Evolutionary conservation across 2,329 filamentous ascomycete genomes (phyloP).

Genomic region (Nothophaeocryptopus gaeumannii): DNA sequence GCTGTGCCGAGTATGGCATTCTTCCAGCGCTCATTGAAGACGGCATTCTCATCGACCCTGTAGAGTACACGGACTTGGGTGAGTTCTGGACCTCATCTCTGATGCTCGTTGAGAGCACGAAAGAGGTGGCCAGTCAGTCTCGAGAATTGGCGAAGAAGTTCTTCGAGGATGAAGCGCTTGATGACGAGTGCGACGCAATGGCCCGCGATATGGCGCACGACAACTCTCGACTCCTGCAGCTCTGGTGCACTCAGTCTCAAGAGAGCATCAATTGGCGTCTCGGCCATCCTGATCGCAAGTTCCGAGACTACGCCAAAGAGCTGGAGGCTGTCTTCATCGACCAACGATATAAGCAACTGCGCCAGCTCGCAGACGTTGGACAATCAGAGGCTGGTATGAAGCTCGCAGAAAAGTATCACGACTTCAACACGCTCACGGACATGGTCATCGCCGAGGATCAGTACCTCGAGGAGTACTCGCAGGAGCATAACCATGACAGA

Average conservation of each 20-base stretch:
- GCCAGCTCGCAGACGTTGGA: constrained; percentile 47
- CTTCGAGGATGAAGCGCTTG: constrained; percentile 38
- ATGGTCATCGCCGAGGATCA: constrained; percentile 47
- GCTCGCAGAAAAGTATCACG: constrained; percentile 61
- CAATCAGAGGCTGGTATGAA: constrained; percentile 57
- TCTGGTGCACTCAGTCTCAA: constrained; percentile 57
- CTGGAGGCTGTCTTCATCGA: constrained; percentile 13
- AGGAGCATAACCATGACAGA: constrained; percentile 16
- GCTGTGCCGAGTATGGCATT: constrained; percentile 71
- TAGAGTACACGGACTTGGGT: constrained; percentile 64
- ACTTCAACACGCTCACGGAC: constrained; percentile 62
- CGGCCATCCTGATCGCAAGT: constrained; percentile 48
- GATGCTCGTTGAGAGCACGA: constrained; percentile 41
- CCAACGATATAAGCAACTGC: constrained; percentile 43
- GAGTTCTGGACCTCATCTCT: constrained; percentile 81
- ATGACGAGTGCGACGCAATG: constrained; percentile 32
- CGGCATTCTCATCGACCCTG: constrained; percentile 46
- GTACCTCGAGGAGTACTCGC: constrained; percentile 37
- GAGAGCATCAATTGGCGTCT: constrained; percentile 61
- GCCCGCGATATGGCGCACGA: constrained; percentile 51
- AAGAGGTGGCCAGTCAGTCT: constrained; percentile 41
- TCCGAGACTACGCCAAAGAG: constrained; percentile 39
- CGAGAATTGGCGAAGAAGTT: constrained; percentile 41
- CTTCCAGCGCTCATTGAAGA: constrained; percentile 59
- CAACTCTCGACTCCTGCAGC: constrained; percentile 54